Evolutionary conservation across 2,329 filamentous ascomycete genomes (phyloP).

Genomic region (Diaporthe australafricana): DNA sequence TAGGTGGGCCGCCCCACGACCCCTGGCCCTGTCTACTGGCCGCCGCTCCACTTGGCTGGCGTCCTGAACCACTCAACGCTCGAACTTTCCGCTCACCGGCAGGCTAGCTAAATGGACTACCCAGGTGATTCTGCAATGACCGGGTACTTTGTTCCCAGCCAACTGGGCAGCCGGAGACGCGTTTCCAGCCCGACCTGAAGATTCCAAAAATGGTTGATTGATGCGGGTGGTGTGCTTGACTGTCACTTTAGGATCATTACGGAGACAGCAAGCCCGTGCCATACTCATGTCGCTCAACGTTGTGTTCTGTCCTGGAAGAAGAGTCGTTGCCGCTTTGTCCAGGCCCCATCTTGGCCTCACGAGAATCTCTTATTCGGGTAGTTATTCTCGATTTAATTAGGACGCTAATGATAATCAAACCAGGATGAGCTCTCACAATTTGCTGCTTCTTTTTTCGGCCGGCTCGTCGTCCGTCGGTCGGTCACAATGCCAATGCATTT

Average conservation of each 20-base stretch:
- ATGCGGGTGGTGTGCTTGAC: neutral
- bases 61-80: slow-evolving; percentile 6
- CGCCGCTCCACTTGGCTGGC: neutral
- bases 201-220: neutral
- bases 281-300: neutral
- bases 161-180: neutral
- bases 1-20: neutral
- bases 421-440: slow-evolving; percentile 27
- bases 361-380: slow-evolving; percentile 22
- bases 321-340: neutral
- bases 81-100: slow-evolving; percentile 6
- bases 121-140: neutral
- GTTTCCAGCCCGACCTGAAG: neutral
- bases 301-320: neutral
- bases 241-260: neutral
- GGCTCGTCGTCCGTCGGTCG: slow-evolving; percentile 17
- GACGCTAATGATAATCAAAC: slow-evolving; percentile 29
- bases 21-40: neutral
- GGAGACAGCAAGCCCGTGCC: neutral
- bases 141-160: neutral
- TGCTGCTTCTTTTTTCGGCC: slow-evolving; percentile 30
- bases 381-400: slow-evolving; percentile 24
- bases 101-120: slow-evolving; percentile 9
- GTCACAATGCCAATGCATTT: slow-evolving; percentile 25
- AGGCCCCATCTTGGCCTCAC: slow-evolving; percentile 20